Percentiles rank a stretch among this genome's conserved stretches.
phyloP scores from a whole-genome alignment of 768 basidiomycete genomes.

The Pleurotus sapidus region DNA sequence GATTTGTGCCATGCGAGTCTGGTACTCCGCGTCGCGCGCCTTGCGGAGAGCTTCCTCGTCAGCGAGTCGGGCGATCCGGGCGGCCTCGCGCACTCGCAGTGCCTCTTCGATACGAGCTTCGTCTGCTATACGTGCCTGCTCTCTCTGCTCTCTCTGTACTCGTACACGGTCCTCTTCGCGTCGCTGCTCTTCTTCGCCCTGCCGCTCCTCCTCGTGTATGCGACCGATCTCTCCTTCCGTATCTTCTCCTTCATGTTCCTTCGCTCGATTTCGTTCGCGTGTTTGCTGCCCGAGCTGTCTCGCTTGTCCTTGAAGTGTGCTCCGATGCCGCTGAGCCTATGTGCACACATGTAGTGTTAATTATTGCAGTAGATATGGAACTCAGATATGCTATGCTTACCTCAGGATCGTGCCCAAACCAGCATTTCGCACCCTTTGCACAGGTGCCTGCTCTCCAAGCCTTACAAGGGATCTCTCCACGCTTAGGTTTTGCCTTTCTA shows the following conservation, averaged over 20 bases:
- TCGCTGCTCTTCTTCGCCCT: no score
- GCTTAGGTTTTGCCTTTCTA: background rate
- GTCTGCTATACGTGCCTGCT: background rate
- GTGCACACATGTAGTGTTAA: no score
- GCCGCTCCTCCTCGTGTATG: no score
- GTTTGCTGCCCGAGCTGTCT: no score
- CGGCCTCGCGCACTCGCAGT: background rate
- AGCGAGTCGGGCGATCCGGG: conserved; percentile 9
- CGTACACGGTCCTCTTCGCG: no score
- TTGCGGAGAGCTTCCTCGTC: conserved; percentile 17
- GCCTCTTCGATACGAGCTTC: background rate
- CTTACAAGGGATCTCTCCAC: conserved; percentile 2
- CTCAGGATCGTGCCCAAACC: conserved; percentile 25
- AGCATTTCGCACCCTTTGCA: conserved; percentile 29
- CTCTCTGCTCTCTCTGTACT: background rate
- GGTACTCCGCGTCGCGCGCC: conserved; percentile 15
- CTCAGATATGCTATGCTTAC: no score
- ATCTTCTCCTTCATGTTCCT: no score
- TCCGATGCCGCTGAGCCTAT: no score
- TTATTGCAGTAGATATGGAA: no score
- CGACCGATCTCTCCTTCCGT: no score
- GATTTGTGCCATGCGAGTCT: conserved; percentile 16
- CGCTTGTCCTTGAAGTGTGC: no score
- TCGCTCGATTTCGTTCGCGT: no score
- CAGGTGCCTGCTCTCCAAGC: conserved; percentile 36